Conservation (phyloP, 225 moss, liverwort and hornwort genomes). For the Sphagnum tenellum region DNA sequence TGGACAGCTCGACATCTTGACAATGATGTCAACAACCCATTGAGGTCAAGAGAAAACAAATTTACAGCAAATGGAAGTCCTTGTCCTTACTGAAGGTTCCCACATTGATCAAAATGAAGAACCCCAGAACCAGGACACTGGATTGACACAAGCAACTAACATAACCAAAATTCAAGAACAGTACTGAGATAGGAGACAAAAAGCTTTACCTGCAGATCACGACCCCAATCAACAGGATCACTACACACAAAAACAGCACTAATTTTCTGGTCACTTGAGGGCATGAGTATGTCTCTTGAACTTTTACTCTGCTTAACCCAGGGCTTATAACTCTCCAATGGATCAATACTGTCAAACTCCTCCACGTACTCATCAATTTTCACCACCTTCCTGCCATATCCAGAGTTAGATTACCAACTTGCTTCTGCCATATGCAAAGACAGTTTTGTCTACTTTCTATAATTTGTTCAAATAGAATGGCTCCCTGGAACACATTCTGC, state of each 20-base stretch:
- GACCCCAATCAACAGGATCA: slow-evolving; percentile 83
- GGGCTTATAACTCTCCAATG: slow-evolving; percentile 56
- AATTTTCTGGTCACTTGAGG: slow-evolving; percentile 30
- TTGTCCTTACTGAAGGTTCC: too few species aligned
- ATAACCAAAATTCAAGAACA: not conserved
- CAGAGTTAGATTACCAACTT: too few species aligned
- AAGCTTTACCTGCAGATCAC: slow-evolving; percentile 65
- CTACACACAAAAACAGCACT: slow-evolving; percentile 81
- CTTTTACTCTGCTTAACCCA: slow-evolving; percentile 20
- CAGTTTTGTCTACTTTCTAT: slow-evolving; percentile 1
- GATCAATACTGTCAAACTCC: slow-evolving; percentile 64
- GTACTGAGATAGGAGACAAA: not conserved
- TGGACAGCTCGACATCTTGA: too few species aligned
- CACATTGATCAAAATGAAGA: too few species aligned
- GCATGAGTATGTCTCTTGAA: slow-evolving; percentile 6
- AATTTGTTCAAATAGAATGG: not conserved
- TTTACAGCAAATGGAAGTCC: too few species aligned
- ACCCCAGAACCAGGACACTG: too few species aligned
- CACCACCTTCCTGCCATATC: slow-evolving; percentile 45
- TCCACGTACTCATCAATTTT: slow-evolving; percentile 43
- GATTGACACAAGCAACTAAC: not conserved
- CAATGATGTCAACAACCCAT: too few species aligned
- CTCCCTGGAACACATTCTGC: not conserved
- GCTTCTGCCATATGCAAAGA: not conserved
- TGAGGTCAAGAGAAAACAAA: too few species aligned